These are phyloP conservation scores for Pyrus hybrid DNA, from an alignment of 331 rosid genomes.

Conservation along the genomic window DNA sequence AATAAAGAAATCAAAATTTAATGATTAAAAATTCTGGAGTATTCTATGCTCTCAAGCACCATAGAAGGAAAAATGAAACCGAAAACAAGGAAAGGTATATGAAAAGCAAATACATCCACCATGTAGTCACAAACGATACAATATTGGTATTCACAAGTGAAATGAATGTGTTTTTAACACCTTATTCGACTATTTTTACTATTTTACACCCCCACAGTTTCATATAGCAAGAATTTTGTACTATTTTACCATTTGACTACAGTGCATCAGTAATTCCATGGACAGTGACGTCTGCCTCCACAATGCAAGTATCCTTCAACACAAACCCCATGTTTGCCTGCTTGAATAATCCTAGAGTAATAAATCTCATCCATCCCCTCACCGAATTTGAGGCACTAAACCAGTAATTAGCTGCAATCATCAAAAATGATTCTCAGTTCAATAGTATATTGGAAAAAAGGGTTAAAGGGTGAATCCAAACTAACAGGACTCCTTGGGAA, in stretches of 20 bases:
- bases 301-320: slow-evolving; percentile 23
- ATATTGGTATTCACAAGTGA: not conserved
- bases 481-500: no score
- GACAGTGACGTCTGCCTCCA: slow-evolving; percentile 45
- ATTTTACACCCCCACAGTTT: no score
- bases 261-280: slow-evolving; percentile 33
- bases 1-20: no score
- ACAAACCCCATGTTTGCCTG: slow-evolving; percentile 16
- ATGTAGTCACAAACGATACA: not conserved
- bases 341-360: slow-evolving; percentile 6
- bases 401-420: slow-evolving; percentile 40
- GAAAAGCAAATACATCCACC: not conserved
- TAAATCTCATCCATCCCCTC: slow-evolving; percentile 29
- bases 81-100: not conserved
- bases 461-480: not conserved
- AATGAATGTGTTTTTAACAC: not conserved
- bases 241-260: not conserved
- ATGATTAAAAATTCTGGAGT: not conserved
- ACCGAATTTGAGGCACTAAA: slow-evolving; percentile 26
- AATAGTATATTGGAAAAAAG: not conserved
- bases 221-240: no score
- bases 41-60: no score
- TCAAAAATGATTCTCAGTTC: not conserved
- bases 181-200: not conserved
- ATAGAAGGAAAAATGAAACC: not conserved